Percentiles rank a stretch among this genome's conserved stretches.
Conservation (phyloP, 2,329 filamentous ascomycete genomes). For the Hypoxylon sp. region DNA sequence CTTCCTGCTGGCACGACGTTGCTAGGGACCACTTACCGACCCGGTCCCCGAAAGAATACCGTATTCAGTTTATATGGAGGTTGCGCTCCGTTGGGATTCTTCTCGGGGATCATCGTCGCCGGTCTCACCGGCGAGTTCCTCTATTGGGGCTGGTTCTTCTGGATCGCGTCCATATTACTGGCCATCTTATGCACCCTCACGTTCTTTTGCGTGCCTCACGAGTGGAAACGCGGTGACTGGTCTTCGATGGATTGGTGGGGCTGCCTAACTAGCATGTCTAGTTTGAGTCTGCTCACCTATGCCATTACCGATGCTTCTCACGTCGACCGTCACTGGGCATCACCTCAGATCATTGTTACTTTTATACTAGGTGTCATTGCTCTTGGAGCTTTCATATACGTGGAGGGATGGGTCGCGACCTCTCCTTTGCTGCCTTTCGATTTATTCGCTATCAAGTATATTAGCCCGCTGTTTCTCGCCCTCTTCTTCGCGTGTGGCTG, state of each 20-base stretch:
- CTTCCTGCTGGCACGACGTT: slow-evolving; percentile 76
- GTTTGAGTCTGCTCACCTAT: slow-evolving; percentile 77
- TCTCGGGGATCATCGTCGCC: slow-evolving; percentile 73
- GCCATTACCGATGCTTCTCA: slow-evolving; percentile 79
- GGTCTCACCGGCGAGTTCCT: slow-evolving; percentile 71
- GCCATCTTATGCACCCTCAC: slow-evolving; percentile 26
- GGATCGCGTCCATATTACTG: slow-evolving; percentile 65
- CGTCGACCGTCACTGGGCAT: slow-evolving; percentile 75
- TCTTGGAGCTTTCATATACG: slow-evolving; percentile 71
- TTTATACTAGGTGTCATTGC: slow-evolving; percentile 73
- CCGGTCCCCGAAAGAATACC: slow-evolving; percentile 76
- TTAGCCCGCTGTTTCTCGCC: slow-evolving; percentile 71
- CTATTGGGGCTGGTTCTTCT: slow-evolving; percentile 76
- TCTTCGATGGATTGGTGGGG: slow-evolving; percentile 76
- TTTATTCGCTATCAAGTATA: slow-evolving; percentile 76
- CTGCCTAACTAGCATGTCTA: slow-evolving; percentile 70
- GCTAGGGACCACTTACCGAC: slow-evolving; percentile 73
- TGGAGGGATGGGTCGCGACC: slow-evolving; percentile 77
- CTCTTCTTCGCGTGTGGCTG: slow-evolving; percentile 77
- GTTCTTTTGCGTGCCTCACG: slow-evolving; percentile 41
- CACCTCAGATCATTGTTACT: slow-evolving; percentile 76
- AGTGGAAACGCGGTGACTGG: slow-evolving; percentile 32
- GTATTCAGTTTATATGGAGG: slow-evolving; percentile 70
- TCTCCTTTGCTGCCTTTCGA: slow-evolving; percentile 77
- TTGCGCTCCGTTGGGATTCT: slow-evolving; percentile 67